Percentiles rank a stretch among this genome's conserved stretches.
These are phyloP conservation scores for Yamadazyma dendronema DNA, from an alignment of 1,139 yeast species.

Conservation along the genomic window DNA sequence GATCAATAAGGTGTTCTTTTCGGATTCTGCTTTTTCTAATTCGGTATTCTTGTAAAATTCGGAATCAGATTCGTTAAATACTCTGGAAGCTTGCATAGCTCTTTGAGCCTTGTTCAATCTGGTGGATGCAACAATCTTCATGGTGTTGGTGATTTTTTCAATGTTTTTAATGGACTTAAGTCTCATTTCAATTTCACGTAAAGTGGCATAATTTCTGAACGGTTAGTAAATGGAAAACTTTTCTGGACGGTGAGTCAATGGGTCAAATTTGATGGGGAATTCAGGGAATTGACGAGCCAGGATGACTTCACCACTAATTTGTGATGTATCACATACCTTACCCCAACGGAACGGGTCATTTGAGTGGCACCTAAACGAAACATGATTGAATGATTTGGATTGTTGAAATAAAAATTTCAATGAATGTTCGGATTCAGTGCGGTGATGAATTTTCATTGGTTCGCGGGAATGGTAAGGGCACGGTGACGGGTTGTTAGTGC, in stretches of 20 bases:
- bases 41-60: slow-evolving; percentile 83
- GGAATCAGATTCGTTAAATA: slow-evolving; percentile 75
- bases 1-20: slow-evolving; percentile 64
- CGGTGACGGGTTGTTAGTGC: not conserved
- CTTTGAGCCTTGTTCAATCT: slow-evolving; percentile 94
- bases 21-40: slow-evolving; percentile 55
- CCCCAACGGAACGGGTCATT: slow-evolving; percentile 58
- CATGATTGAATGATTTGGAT: slow-evolving; percentile 29
- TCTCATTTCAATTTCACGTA: slow-evolving; percentile 98
- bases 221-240: slow-evolving; percentile 10
- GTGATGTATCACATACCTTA: slow-evolving; percentile 45
- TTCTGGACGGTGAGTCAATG: not conserved
- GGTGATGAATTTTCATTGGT: slow-evolving; percentile 21
- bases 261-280: not conserved
- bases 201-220: slow-evolving; percentile 88
- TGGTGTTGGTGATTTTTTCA: slow-evolving; percentile 98
- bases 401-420: slow-evolving; percentile 9
- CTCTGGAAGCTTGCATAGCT: slow-evolving; percentile 88
- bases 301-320: not conserved
- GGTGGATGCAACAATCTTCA: slow-evolving; percentile 99
- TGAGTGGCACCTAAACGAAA: slow-evolving; percentile 65
- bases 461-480: slow-evolving; percentile 12
- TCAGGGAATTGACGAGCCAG: not conserved
- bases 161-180: slow-evolving; percentile 97
- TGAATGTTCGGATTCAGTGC: slow-evolving; percentile 17